Conservation (phyloP, 83 land plant species). For the Picea abies region DNA sequence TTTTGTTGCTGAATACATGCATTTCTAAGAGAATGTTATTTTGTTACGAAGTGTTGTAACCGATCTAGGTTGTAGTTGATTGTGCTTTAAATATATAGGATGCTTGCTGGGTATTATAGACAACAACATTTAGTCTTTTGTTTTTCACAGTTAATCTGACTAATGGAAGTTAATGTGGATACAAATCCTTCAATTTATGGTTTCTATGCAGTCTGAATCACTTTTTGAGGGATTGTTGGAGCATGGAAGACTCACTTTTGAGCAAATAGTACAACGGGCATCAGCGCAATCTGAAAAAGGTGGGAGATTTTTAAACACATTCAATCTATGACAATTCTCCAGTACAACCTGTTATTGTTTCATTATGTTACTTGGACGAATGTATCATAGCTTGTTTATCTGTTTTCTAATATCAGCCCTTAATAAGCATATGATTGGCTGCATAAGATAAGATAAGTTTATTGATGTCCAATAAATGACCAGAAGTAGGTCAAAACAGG, state of each 20-base stretch:
- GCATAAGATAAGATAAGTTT: neutral
- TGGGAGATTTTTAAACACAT: slow-evolving; percentile 4
- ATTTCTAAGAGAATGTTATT: neutral
- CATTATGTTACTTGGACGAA: neutral
- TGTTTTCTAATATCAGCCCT: neutral
- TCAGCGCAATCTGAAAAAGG: slow-evolving; percentile 43
- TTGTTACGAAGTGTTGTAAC: neutral
- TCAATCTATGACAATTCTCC: neutral
- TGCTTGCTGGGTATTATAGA: neutral
- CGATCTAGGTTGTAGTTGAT: neutral
- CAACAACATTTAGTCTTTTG: neutral
- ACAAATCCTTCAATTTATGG: neutral
- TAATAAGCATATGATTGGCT: neutral
- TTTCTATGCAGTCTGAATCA: slow-evolving; percentile 52
- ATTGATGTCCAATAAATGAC: no score
- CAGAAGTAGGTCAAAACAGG: no score
- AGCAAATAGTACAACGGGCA: slow-evolving; percentile 62
- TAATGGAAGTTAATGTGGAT: neutral
- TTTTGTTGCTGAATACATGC: neutral
- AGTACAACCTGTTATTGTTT: neutral
- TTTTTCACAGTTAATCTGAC: slow-evolving; percentile 7
- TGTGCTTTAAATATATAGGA: neutral
- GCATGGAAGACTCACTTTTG: slow-evolving; percentile 88
- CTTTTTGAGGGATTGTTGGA: slow-evolving; percentile 74
- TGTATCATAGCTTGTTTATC: neutral